A percentile compares a stretch with the other conserved stretches of the same genome.
Conservation (phyloP, 2,329 filamentous ascomycete genomes). For the Pyrenophora teres region DNA sequence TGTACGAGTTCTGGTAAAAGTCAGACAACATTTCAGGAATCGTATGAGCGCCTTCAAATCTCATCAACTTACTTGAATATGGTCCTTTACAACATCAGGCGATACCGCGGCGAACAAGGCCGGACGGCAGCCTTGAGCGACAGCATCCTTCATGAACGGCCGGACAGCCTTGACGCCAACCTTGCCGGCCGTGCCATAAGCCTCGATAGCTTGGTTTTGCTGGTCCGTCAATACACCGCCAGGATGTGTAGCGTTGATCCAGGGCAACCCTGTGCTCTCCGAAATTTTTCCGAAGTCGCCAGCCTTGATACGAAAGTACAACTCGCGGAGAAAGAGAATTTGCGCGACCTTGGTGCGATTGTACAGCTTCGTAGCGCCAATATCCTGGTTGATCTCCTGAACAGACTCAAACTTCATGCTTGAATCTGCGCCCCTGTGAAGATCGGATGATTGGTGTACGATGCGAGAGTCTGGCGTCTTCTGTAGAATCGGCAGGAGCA, state of each 20-base stretch:
- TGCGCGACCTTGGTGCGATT: slow-evolving; percentile 57
- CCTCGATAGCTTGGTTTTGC: slow-evolving; percentile 55
- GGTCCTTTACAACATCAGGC: slow-evolving; percentile 50
- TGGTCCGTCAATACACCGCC: slow-evolving; percentile 56
- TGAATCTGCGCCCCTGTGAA: slow-evolving; percentile 50
- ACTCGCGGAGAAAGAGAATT: slow-evolving; percentile 52
- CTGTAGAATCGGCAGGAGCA: slow-evolving; percentile 52
- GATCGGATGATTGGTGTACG: slow-evolving; percentile 57
- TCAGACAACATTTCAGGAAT: not conserved
- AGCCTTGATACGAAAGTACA: slow-evolving; percentile 46
- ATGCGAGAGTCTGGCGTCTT: slow-evolving; percentile 54
- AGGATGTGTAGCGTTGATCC: slow-evolving; percentile 57
- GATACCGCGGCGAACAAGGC: slow-evolving; percentile 57
- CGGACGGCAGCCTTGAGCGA: slow-evolving; percentile 54
- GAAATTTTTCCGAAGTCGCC: slow-evolving; percentile 34
- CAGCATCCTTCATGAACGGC: slow-evolving; percentile 57
- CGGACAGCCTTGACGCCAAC: slow-evolving; percentile 50
- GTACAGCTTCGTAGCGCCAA: slow-evolving; percentile 56
- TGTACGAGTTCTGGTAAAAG: slow-evolving; percentile 49
- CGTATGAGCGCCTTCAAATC: not conserved
- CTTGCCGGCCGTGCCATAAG: slow-evolving; percentile 55
- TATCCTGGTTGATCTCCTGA: slow-evolving; percentile 56
- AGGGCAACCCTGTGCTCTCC: slow-evolving; percentile 49
- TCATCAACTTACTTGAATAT: slow-evolving; percentile 36
- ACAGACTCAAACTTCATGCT: slow-evolving; percentile 51